These are phyloP conservation scores for Teratosphaeria destructans DNA, from an alignment of 2,329 filamentous ascomycete genomes.

Conservation along the genomic window DNA sequence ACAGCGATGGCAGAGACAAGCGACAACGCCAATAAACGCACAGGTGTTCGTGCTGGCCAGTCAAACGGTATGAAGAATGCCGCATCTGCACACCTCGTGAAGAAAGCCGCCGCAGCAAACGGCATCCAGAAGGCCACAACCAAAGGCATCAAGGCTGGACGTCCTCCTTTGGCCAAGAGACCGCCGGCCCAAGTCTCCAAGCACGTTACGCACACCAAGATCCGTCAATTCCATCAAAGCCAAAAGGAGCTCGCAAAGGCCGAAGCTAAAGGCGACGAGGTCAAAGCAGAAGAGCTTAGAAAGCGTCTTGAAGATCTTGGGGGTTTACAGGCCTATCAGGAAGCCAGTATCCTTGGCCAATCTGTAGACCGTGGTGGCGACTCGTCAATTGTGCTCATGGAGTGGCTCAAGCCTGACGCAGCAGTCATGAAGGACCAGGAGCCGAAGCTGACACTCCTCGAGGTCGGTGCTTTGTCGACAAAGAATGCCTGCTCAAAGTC, in stretches of 20 bases:
- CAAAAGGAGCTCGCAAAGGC: conserved; percentile 48
- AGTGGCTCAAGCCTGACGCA: conserved; percentile 40
- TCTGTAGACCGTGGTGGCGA: conserved; percentile 52
- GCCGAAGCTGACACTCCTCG: conserved; percentile 55
- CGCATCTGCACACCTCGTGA: neutral
- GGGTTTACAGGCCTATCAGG: conserved; percentile 50
- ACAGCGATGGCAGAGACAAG: neutral
- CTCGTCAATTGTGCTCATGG: conserved; percentile 48
- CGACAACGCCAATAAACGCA: neutral
- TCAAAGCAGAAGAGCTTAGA: conserved; percentile 33
- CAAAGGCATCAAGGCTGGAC: conserved; percentile 1
- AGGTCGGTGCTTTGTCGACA: conserved; percentile 79
- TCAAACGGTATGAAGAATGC: neutral
- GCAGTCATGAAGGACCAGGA: conserved; percentile 3
- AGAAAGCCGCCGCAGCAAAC: neutral
- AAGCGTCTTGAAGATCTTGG: conserved; percentile 45
- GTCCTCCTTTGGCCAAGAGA: conserved; percentile 1
- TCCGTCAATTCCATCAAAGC: conserved; percentile 40
- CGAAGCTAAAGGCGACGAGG: conserved; percentile 30
- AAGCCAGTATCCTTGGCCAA: conserved; percentile 53
- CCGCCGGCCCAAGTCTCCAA: neutral
- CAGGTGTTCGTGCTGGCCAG: neutral
- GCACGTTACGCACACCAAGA: neutral
- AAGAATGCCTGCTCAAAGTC: conserved; percentile 74
- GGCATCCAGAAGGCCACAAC: neutral